Evolutionary conservation across 2,329 filamentous ascomycete species (phyloP), one percentile per base, ranked within the genome.

Genomic region (Lasiodiplodia sp.): DNA sequence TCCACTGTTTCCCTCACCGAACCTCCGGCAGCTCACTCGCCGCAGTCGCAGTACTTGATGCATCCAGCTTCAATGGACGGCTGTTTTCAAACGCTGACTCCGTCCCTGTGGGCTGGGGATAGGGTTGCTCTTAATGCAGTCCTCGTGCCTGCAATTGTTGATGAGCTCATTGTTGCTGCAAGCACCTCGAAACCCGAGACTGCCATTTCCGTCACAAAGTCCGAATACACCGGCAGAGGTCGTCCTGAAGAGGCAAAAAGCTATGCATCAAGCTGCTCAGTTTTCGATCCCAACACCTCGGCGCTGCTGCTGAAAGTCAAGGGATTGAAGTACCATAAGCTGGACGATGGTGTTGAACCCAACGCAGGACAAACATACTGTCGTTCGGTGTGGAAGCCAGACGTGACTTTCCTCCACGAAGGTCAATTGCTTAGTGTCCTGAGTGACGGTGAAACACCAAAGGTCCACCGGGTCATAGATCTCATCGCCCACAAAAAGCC

Each of bases 401-500:
- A 76, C 40, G 66, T 76, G 37, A 38, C 37, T 38, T 38, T 38
- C 37, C 37, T 38, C 37, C 11, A 2, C 37, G 37, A 38, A 38
- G 14, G 37, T 14, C 37, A 38, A 14, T 4, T 38, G 37, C 1
- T 14, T 0, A 14, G 14, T 11, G 37, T 38, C 4, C 37, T 38
- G 2, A 12, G 11, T 14, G 37, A 38, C 11, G 1, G 37, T 14
- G 37, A 38, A 12, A 12, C 37, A 14, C 37, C 11, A 38, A 38
- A 14, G 37, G 10, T 38, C 37, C 37, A 38, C 37, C 37, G 14
- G 37, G 11, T 38, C 8, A 38, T 83, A 6, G 76, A 82, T 58
- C 68, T 81, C 0, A 66, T 80, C 0, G 78, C 75, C 0, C 78
- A 82, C 69, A 78, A 77, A 67, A 79, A 73, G 25, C 80, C 80